Evolutionary conservation across 768 basidiomycete genomes (phyloP), one percentile per base, ranked within the genome.

Genomic region (Pilatotrama ljubarskyi): DNA sequence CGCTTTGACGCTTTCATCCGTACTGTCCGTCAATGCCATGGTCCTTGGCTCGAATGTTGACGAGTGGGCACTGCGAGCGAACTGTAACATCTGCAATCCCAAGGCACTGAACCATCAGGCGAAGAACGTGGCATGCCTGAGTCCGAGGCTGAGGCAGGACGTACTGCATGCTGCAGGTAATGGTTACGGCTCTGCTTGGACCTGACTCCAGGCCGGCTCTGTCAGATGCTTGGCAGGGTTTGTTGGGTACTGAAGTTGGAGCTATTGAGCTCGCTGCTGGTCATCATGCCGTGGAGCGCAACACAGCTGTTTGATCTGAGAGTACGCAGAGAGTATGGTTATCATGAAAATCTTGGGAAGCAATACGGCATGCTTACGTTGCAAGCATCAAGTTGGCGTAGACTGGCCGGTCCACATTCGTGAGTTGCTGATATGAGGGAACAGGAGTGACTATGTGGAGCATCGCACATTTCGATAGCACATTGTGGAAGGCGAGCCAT

Each of bases 381-480:
- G 61, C 61, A 24, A 62, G 61, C 61, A 62, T 62, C 13, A 55
- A 62, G 22, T 57, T 62, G 0, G 55, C 36, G 44, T 62, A 62
- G 17, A 62, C 50, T 47, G 44, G 1, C 8, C 24, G 11, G 24
- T 1, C 3, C 5, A 37, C n/a, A 47, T 50, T 18, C 41, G 55
- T n/a, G 26, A 46, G 22, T 2, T 26, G 15, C n/a, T 20, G 8
- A 40, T 14, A 14, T 40, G 6, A 40, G 5, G 14, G 38, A n/a
- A 32, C 29, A 32, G 38, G 3, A 14, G 38, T 14, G 38, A 6
- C 6, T 3, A 40, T 6, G 14, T 17, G 11, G 18, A 24, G 4
- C 15, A 18, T 44, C 44, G 24, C 22, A 56, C 55, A 24, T 41
- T 56, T 56, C 36, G 47, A 57, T 1, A 57, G 26, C 2, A 38